These are phyloP conservation scores for Syzygium malaccense DNA, from an alignment of 441 rosid genomes.

Conservation along the genomic window DNA sequence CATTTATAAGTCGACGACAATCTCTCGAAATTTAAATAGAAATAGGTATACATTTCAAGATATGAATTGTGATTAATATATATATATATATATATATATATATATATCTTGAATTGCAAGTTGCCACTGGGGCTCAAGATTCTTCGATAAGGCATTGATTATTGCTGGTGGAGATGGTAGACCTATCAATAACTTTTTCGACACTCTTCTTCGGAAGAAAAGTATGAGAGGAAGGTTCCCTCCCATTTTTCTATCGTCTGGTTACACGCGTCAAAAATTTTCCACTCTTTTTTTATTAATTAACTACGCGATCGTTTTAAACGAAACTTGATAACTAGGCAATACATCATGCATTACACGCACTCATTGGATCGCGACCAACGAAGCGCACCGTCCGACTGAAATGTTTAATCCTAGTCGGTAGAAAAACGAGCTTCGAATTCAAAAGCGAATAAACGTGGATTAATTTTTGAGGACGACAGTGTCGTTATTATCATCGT, in stretches of 20 bases:
- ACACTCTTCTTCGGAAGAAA: not conserved
- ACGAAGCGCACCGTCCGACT: not conserved
- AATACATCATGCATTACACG: no score
- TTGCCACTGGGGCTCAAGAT: not conserved
- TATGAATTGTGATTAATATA: not conserved
- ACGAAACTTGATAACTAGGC: not conserved
- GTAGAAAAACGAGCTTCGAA: not conserved
- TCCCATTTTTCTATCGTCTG: not conserved
- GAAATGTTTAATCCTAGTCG: not conserved
- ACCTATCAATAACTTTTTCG: not conserved
- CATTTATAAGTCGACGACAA: not conserved
- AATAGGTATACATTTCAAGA: fast-evolving
- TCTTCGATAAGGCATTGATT: not conserved
- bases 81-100: not conserved
- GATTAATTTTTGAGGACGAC: not conserved
- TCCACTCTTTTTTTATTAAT: no score
- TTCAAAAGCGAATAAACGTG: not conserved
- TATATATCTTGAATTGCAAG: not conserved
- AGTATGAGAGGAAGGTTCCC: not conserved
- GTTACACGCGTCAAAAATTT: no score
- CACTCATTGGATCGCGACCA: no score
- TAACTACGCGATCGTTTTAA: not conserved
- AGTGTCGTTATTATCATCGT: not conserved
- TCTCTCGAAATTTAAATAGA: not conserved
- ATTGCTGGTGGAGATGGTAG: not conserved